Conservation (phyloP, 1,139 yeast genomes). For the Hemisphaericaspora xylanilytica region DNA sequence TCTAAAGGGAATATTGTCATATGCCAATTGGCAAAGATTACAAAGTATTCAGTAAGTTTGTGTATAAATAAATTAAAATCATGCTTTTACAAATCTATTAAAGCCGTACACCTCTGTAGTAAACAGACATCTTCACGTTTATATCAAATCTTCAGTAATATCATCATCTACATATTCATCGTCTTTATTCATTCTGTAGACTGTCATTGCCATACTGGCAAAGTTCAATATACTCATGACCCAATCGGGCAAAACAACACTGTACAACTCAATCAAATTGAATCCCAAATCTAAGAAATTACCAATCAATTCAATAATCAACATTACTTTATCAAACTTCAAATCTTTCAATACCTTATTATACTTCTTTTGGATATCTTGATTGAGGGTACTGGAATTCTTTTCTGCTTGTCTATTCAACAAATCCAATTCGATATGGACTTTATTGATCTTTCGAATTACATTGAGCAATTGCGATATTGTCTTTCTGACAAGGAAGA, state of each 20-base stretch:
- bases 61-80: too few relatives aligned
- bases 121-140: slow-evolving; percentile 1
- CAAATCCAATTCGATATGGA: slow-evolving; percentile 36
- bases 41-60: too few relatives aligned
- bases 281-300: slow-evolving; percentile 43
- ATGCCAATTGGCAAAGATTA: too few relatives aligned
- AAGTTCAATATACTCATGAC: slow-evolving; percentile 42
- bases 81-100: too few relatives aligned
- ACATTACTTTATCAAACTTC: slow-evolving; percentile 45
- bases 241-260: slow-evolving; percentile 42
- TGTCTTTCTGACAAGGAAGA: slow-evolving; percentile 45
- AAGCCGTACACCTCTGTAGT: too few relatives aligned
- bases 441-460: slow-evolving; percentile 38
- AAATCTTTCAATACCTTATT: slow-evolving; percentile 44
- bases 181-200: slow-evolving; percentile 52
- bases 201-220: slow-evolving; percentile 49
- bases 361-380: slow-evolving; percentile 33
- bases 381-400: slow-evolving; percentile 26
- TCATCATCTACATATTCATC: slow-evolving; percentile 50
- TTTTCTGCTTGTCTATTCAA: slow-evolving; percentile 22
- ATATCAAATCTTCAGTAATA: slow-evolving; percentile 44
- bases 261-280: slow-evolving; percentile 41
- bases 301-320: slow-evolving; percentile 42
- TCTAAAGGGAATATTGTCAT: too few relatives aligned
- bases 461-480: slow-evolving; percentile 44